phyloP scores from a whole-genome alignment of 2,329 filamentous ascomycete genomes.

The Exophiala mesophila region DNA sequence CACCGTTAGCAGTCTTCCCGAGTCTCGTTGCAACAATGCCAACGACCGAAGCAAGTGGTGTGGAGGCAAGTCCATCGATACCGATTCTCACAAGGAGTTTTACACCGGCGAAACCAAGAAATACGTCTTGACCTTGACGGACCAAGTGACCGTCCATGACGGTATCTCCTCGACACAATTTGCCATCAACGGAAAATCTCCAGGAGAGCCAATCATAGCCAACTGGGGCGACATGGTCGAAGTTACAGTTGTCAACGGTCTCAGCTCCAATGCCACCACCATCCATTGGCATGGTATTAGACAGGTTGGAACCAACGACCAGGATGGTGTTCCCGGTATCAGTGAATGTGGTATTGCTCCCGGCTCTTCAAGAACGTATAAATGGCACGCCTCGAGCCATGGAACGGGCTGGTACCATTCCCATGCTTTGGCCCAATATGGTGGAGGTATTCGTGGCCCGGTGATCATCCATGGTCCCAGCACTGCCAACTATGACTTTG shows the following conservation, averaged over 20 bases:
- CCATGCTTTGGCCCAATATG: conserved; percentile 45
- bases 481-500: conserved; percentile 25
- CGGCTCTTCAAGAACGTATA: conserved; percentile 52
- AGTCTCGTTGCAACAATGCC: conserved; percentile 18
- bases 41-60: conserved; percentile 20
- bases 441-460: conserved; percentile 25
- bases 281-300: conserved; percentile 62
- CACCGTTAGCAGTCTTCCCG: conserved; percentile 5
- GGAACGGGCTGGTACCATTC: conserved; percentile 59
- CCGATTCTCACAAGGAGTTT: conserved; percentile 14
- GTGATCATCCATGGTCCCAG: conserved; percentile 27
- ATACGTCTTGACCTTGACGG: conserved; percentile 17
- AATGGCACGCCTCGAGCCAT: conserved; percentile 41
- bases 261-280: conserved; percentile 56
- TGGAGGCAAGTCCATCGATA: conserved; percentile 12
- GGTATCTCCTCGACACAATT: conserved; percentile 48
- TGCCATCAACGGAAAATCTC: conserved; percentile 63
- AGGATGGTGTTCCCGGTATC: conserved; percentile 54
- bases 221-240: conserved; percentile 57
- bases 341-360: conserved; percentile 51
- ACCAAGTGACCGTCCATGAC: conserved; percentile 13
- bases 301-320: conserved; percentile 50
- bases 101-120: conserved; percentile 16
- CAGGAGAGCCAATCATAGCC: conserved; percentile 61
- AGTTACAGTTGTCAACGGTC: conserved; percentile 52